Percentiles rank a stretch among this genome's conserved stretches.
Conservation (phyloP, 2,329 filamentous ascomycete species). For the Trichophyton rubrum region DNA sequence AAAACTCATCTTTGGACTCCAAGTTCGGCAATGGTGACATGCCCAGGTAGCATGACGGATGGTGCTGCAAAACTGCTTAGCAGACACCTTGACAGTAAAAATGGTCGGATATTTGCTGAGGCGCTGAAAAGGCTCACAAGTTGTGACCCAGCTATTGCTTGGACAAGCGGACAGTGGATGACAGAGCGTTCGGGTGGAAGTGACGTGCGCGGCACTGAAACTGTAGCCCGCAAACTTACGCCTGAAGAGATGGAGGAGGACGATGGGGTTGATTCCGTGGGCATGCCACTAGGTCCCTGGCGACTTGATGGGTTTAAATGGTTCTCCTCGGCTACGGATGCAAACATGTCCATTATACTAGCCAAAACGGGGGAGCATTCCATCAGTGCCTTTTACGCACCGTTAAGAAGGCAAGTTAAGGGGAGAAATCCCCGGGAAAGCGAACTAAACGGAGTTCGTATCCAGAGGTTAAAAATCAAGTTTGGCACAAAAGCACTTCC, state of each 20-base stretch:
- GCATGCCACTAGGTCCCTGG: constrained; percentile 43
- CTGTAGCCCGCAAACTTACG: constrained; percentile 37
- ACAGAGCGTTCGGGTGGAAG: constrained; percentile 58
- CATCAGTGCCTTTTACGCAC: constrained; percentile 52
- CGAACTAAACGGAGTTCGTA: constrained; percentile 53
- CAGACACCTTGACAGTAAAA: constrained; percentile 14
- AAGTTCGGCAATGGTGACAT: constrained; percentile 19
- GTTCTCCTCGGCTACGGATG: constrained; percentile 54
- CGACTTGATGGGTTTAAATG: constrained; percentile 55
- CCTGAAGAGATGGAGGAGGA: constrained; percentile 18
- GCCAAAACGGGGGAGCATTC: constrained; percentile 42
- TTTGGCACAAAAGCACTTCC: constrained; percentile 57
- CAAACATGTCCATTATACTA: constrained; percentile 51
- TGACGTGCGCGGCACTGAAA: constrained; percentile 57
- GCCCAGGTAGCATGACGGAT: constrained; percentile 21
- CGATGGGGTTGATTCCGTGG: constrained; percentile 19
- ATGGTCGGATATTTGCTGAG: constrained; percentile 15
- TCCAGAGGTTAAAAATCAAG: constrained; percentile 60
- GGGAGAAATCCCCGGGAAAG: constrained; percentile 13
- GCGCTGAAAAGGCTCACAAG: constrained; percentile 34
- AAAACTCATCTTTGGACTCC: constrained; percentile 17
- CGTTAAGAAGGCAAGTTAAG: constrained; percentile 38
- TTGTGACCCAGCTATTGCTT: constrained; percentile 36
- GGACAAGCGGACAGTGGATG: constrained; percentile 71
- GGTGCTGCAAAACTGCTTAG: constrained; percentile 18